These are phyloP conservation scores for Paraphaeosphaeria sporulosa DNA, from an alignment of 2,329 filamentous ascomycete genomes.

Conservation along the genomic window DNA sequence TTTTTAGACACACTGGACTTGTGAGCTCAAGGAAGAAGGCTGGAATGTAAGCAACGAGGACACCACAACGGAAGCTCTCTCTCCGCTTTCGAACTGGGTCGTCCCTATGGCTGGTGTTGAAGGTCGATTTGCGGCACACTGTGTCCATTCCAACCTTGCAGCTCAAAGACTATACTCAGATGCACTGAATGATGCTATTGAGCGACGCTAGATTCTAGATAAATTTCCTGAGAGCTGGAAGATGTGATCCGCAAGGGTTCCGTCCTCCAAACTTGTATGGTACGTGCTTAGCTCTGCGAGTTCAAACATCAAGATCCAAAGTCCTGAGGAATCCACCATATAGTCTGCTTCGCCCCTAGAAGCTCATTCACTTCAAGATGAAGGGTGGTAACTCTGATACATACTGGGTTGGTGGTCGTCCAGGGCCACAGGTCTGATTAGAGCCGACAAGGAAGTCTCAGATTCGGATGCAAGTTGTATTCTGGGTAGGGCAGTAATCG, in stretches of 20 bases:
- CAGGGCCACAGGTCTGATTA: neutral
- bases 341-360: neutral
- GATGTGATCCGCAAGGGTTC: neutral
- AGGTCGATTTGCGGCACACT: neutral
- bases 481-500: neutral
- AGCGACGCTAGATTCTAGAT: neutral
- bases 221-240: neutral
- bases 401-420: neutral
- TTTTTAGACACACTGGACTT: neutral
- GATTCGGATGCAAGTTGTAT: neutral
- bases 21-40: neutral
- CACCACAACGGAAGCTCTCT: neutral
- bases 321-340: too few relatives aligned
- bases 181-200: neutral
- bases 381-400: neutral
- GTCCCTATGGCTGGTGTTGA: neutral
- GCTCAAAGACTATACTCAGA: neutral
- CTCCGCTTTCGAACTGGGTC: neutral
- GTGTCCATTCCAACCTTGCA: neutral
- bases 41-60: neutral
- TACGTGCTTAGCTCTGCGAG: neutral
- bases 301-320: neutral
- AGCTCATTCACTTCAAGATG: neutral
- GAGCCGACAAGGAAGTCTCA: neutral
- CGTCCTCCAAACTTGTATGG: neutral